Conservation (phyloP, 164 flowering plant species). For the Annona cherimola region DNA sequence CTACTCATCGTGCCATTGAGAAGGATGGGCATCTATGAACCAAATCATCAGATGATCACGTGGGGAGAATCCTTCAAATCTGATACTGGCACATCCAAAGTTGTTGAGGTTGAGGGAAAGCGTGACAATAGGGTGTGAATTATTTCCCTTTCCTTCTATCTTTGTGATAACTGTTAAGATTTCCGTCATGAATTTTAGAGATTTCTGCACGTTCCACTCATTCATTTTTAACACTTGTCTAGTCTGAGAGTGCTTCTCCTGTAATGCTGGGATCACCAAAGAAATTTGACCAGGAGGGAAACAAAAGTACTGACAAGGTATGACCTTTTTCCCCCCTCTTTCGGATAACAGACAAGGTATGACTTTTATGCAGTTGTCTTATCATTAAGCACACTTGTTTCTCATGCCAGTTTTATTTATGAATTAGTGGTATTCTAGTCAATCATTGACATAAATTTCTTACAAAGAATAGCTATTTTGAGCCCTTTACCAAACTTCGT, state of each 20-base stretch:
- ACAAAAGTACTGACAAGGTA: constrained; percentile 71
- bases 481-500: not conserved
- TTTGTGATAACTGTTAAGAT: not conserved
- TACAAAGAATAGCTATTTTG: not conserved
- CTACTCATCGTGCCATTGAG: constrained; percentile 72
- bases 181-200: not conserved
- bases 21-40: constrained; percentile 71
- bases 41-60: constrained; percentile 57
- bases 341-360: too few relatives aligned
- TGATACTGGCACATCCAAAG: constrained; percentile 35
- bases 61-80: constrained; percentile 70
- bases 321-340: not conserved
- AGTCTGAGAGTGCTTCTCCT: constrained; percentile 79
- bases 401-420: too few relatives aligned
- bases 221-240: constrained; percentile 10
- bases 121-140: constrained; percentile 59
- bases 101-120: constrained; percentile 46
- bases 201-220: constrained; percentile 1
- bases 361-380: too few relatives aligned
- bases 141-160: not conserved
- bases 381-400: too few relatives aligned
- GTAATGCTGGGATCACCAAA: constrained; percentile 40
- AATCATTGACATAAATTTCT: not conserved
- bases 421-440: not conserved
- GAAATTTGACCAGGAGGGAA: constrained; percentile 65